Evolutionary conservation across 2,329 filamentous ascomycete species (phyloP), one percentile per base, ranked within the genome.

Genomic region (Zalaria sp.): DNA sequence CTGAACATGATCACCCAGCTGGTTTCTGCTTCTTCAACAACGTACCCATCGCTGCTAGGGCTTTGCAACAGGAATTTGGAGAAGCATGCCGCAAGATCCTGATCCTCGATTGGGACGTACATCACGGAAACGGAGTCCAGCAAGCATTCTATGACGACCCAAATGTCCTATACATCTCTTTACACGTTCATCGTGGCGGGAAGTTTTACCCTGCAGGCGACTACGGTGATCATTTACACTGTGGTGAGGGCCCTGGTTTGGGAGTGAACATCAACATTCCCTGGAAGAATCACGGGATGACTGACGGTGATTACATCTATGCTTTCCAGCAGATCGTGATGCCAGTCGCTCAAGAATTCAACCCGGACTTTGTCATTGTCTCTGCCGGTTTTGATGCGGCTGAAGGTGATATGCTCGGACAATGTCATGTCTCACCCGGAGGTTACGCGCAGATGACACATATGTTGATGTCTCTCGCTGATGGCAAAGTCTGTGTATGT

Each of bases 381-480:
- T 91, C 91, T 18, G 87, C 91, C 35, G 91, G 91, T 1, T 98
- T 98, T 52, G 91, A 98, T 59, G 91, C 91, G 10, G 91, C 91
- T 0, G 84, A 83, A 49, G 91, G 91, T 8, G 91, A 98, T 59
- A 81, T 91, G 55, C 73, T 98, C 2, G 91, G 91, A 39, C 86
- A 83, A 28, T 98, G 91, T 58, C 89, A 86, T 55, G 91, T 98
- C 4, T 82, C 87, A 1, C 91, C 91, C 0, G 66, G 79, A 4
- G 93, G 91, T 57, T 98, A 96, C 57, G 85, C 88, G 9, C 89
- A 98, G 57, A 96, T 98, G 91, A 96, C 91, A 10, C 87, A 95
- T 57, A 95, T 96, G 89, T 75, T 98, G 38, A 96, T 95, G 88
- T 87, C 85, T 2, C 70, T 98, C 18, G 89, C 91, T 1, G 73